phyloP scores from a whole-genome alignment of 2,329 filamentous ascomycete species.

The Aspergillus uvarum region DNA sequence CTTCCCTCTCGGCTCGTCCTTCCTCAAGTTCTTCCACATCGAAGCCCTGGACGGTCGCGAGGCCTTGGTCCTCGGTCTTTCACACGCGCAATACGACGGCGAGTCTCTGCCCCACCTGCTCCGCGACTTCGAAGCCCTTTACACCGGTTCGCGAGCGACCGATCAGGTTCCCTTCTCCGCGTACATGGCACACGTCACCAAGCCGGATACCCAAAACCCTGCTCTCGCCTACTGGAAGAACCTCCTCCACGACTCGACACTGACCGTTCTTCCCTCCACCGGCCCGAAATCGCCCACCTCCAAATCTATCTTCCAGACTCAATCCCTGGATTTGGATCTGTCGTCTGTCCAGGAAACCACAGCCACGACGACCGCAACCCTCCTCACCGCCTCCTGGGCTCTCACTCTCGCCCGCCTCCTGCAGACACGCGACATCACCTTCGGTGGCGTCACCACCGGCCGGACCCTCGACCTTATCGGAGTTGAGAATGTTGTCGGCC shows the following conservation, averaged over 20 bases:
- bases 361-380: conserved; percentile 60
- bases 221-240: conserved; percentile 53
- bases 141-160: conserved; percentile 32
- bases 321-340: conserved; percentile 39
- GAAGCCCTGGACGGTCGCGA: conserved; percentile 29
- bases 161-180: conserved; percentile 41
- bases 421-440: conserved; percentile 54
- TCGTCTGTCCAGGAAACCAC: conserved; percentile 42
- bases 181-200: conserved; percentile 38
- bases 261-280: conserved; percentile 35
- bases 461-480: conserved; percentile 56
- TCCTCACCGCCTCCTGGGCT: conserved; percentile 65
- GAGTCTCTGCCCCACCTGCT: conserved; percentile 62
- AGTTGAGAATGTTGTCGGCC: conserved; percentile 58
- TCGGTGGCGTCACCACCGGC: conserved; percentile 64
- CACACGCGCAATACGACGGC: conserved; percentile 67
- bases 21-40: conserved; percentile 57
- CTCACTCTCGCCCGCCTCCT: conserved; percentile 57
- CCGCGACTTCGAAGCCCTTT: conserved; percentile 57
- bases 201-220: conserved; percentile 40
- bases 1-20: conserved; percentile 58
- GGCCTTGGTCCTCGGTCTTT: conserved; percentile 55
- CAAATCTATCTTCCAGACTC: conserved; percentile 23
- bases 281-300: background rate
- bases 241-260: conserved; percentile 53